These are phyloP conservation scores for Coniophora puteana DNA, from an alignment of 1,284 basidiomycete species.

Conservation along the genomic window DNA sequence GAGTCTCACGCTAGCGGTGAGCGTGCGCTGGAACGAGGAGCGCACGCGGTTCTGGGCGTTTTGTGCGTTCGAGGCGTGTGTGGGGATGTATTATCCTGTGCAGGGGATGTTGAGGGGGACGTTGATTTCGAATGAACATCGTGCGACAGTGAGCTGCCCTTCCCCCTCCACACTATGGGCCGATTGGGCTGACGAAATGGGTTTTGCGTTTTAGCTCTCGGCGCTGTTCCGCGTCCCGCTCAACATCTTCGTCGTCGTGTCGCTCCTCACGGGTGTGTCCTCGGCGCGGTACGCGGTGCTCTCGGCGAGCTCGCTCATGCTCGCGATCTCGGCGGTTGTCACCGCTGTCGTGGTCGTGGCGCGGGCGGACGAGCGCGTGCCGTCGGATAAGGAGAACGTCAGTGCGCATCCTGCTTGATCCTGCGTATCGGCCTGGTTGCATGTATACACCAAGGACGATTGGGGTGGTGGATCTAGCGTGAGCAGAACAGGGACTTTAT, in stretches of 20 bases:
- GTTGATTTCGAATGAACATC: conserved; percentile 68
- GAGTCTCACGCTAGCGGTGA: conserved; percentile 52
- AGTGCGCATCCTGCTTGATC: too few relatives aligned
- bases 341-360: conserved; percentile 46
- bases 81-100: conserved; percentile 76
- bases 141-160: conserved; percentile 56
- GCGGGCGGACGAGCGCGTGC: conserved; percentile 20
- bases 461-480: too few relatives aligned
- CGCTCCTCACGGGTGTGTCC: conserved; percentile 65
- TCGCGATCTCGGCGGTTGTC: conserved; percentile 59
- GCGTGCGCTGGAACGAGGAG: conserved; percentile 45
- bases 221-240: conserved; percentile 72
- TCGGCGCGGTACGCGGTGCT: conserved; percentile 61
- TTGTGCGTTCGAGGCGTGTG: conserved; percentile 70
- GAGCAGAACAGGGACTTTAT: too few relatives aligned
- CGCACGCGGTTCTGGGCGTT: conserved; percentile 66
- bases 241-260: conserved; percentile 70
- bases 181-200: conserved; percentile 2
- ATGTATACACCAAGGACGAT: too few relatives aligned
- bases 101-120: conserved; percentile 72
- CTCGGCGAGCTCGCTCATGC: conserved; percentile 51
- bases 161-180: conserved; percentile 1
- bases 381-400: too few relatives aligned
- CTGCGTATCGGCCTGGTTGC: too few relatives aligned
- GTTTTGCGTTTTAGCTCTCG: conserved; percentile 45